Evolutionary conservation across 768 basidiomycete genomes (phyloP).

Genomic region (Tylopilus subfusipes): DNA sequence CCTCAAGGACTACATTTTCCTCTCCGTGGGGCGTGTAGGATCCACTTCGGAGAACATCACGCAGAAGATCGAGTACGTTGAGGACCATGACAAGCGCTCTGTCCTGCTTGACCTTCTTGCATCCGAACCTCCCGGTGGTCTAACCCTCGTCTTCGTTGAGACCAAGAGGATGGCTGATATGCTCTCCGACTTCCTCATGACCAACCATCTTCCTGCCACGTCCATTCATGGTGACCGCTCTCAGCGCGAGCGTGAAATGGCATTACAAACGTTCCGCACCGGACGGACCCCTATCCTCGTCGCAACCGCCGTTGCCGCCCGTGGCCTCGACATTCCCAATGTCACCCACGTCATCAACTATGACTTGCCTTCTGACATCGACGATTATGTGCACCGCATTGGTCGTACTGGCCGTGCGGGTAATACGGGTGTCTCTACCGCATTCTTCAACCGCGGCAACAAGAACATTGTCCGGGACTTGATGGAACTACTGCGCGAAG

Average conservation of each 20-base stretch:
- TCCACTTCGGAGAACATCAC: constrained; percentile 99
- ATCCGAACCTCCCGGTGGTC: constrained; percentile 64
- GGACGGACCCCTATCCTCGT: constrained; percentile 96
- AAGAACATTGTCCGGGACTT: constrained; percentile 89
- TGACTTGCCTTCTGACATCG: constrained; percentile 95
- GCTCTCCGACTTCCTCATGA: constrained; percentile 92
- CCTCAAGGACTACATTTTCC: constrained; percentile 98
- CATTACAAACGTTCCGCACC: constrained; percentile 90
- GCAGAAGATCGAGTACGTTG: constrained; percentile 97
- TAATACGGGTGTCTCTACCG: constrained; percentile 92
- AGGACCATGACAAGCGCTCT: constrained; percentile 95
- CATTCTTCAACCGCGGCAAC: constrained; percentile 94
- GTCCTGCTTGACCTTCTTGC: constrained; percentile 91
- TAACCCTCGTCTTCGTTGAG: constrained; percentile 97
- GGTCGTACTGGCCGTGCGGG: constrained; percentile 99
- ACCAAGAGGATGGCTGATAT: constrained; percentile 99
- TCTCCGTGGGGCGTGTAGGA: constrained; percentile 97
- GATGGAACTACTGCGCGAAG: constrained; percentile 90
- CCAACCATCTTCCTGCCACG: constrained; percentile 80
- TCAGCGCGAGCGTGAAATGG: constrained; percentile 95
- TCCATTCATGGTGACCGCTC: constrained; percentile 98
- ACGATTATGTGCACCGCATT: constrained; percentile 98
- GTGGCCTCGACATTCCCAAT: constrained; percentile 98
- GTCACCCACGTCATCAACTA: constrained; percentile 99
- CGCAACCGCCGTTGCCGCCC: constrained; percentile 97